Base-by-base conservation (phyloP, 345 rosid genomes). In the Citrus mangshanensis region DNA sequence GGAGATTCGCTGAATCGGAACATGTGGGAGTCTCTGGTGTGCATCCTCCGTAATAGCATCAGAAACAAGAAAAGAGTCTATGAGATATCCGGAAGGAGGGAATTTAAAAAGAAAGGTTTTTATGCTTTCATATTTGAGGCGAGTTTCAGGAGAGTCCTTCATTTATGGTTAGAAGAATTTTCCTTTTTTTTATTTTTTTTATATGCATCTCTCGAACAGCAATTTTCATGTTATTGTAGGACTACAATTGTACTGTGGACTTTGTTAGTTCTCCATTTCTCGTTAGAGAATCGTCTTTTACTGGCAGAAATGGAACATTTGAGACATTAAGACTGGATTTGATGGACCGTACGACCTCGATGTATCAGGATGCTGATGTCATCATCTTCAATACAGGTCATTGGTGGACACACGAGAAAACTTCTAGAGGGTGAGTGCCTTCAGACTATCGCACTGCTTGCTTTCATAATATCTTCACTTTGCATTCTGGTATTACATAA, bases 361-460 rank as follows among this genome's bases (percentile, higher is more conserved):
- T 81, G 92, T 95, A 92, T 76, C 84, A 75, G 25, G 96, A 92
- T 77, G 93, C 99, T 30, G 97, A 95, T 75, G 81, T 93, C 68
- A 80, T 95, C 35, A 81, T 93, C 73, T 95, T 93, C 85, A 95
- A 93, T 78, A 91, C 98, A 0, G 99, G 99, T 69, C 99, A 93
- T 79, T 91, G 99, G 98, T 93, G 99, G 99, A 95, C 98, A 25
- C 98, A 95, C 49, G 99, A 93, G 78, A 95, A 95, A 89, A 95
- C 98, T 42, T 91, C 96, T 38, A 89, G 79, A 84, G 97, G 97
- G 97, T 93, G 82, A 85, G 83, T 82, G 13, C 61, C 70, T 51
- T 28, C 3, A 32, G 22, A 64, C 51, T 32, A 9, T 46, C 9
- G 16, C 46, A 32, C 28, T 34, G 59, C 13, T 74, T 49, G 70